A percentile compares a stretch with the other conserved stretches of the same genome.
Conservation (phyloP, 768 basidiomycete species). For the Astraeus odoratus region DNA sequence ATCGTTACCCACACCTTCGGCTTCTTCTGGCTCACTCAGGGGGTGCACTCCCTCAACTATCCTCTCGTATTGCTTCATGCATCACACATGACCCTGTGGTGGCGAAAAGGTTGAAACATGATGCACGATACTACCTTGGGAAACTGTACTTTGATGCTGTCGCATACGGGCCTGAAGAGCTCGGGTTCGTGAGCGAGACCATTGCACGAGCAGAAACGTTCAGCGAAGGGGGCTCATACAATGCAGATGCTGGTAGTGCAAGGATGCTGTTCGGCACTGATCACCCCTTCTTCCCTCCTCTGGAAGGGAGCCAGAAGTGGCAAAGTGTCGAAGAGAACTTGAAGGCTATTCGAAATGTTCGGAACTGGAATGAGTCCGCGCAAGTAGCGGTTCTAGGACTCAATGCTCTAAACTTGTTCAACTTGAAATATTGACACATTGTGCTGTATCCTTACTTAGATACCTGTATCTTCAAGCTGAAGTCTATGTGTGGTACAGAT, state of each 20-base stretch:
- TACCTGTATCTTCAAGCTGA: slow-evolving; percentile 91
- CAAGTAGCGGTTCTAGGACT: slow-evolving; percentile 60
- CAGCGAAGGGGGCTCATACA: slow-evolving; percentile 26
- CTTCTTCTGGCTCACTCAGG: slow-evolving; percentile 85
- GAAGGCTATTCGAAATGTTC: slow-evolving; percentile 54
- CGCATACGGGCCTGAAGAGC: slow-evolving; percentile 82
- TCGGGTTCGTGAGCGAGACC: slow-evolving; percentile 68
- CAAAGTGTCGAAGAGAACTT: slow-evolving; percentile 80
- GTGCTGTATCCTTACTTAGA: slow-evolving; percentile 29
- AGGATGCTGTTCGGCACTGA: slow-evolving; percentile 81
- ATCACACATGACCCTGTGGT: slow-evolving; percentile 82
- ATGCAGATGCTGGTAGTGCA: slow-evolving; percentile 41
- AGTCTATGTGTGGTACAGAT: slow-evolving; percentile 91
- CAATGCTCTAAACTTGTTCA: slow-evolving; percentile 71
- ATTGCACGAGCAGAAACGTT: slow-evolving; percentile 55
- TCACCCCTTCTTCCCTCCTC: slow-evolving; percentile 87
- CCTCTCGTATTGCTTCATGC: slow-evolving; percentile 79
- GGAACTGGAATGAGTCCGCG: slow-evolving; percentile 39
- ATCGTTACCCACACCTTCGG: slow-evolving; percentile 68
- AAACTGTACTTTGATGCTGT: slow-evolving; percentile 81
- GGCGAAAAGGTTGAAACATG: slow-evolving; percentile 65
- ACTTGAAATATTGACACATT: slow-evolving; percentile 28
- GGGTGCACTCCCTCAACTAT: slow-evolving; percentile 76
- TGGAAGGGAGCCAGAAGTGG: slow-evolving; percentile 65
- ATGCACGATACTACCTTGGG: slow-evolving; percentile 79